Evolutionary conservation across 805 yeast genomes (phyloP), one percentile per base, ranked within the genome.

Genomic region (Ogataea haglerorum): DNA sequence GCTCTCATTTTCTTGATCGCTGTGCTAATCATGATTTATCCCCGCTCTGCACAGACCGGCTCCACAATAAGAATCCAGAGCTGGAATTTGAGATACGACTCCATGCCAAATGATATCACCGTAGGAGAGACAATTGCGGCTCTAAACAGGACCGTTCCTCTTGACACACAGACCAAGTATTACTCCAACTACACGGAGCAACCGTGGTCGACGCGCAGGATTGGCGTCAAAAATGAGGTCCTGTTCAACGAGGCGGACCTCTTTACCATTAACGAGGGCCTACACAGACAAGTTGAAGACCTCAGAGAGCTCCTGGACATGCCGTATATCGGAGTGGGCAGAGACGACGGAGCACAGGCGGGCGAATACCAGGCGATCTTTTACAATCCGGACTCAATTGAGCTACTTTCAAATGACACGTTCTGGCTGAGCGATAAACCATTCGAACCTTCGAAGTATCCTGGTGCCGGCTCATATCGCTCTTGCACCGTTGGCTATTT

Each of bases 381-480:
- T 22, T 76, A 62, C 54, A 60, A 69, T 23, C 49, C 49, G 5
- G 38, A 60, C 0, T 64, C 64, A 12, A 70, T 75, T 61, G 52
- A 60, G 26, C 47, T 73, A 26, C 38, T 71, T 5, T 63, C 67
- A 10, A 52, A 63, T n/a, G 65, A 69, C 15, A 69, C 75, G 8
- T 65, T 65, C 39, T 78, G 83, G 83, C 58, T 78, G 10, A 70
- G 78, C 46, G 64, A 67, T 13, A 75, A 80, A 3, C 83, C 83
- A 1, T 70, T 67, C 32, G 58, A 51, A n/a, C 80, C 82, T 1
- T 69, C 78, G 12, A 63, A 58, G 27, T 63, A 54, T 25, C 60
- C 64, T 34, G 71, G 67, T 29, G 73, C 75, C 14, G 67, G 67
- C 2, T 61, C 68, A 6, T 56, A 48, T 24, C 58, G 77, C 47